Evolutionary conservation across 805 yeast species (phyloP), one percentile per base, ranked within the genome.

Genomic region (Zygosaccharomyces bisporus): DNA sequence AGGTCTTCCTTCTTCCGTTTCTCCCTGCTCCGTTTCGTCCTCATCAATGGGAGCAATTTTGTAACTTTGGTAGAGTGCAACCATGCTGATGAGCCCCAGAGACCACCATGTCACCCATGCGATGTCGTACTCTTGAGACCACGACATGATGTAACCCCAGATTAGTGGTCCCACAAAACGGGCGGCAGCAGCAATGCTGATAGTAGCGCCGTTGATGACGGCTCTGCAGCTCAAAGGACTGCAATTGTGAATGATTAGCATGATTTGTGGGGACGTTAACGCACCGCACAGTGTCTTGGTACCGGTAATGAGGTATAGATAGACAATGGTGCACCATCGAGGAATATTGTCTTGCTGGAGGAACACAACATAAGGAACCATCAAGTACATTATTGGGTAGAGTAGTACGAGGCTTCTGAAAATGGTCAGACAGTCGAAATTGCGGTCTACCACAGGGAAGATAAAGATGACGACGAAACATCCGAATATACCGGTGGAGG

Each of bases 151-250:
- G 43, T 50, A 64, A 4, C 85, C 85, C 80, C 82, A 79, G 1
- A 67, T 24, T 6, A 79, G 56, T 0, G 86, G 86, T 3, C 79
- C 85, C 0, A 74, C 35, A 42, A 75, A 79, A 51, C 86, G 63
- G 0, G 84, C 81, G 27, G 75, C 59, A 1, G 86, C 73, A 14
- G 75, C 62, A 30, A 73, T 67, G 32, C 80, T 73, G 58, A 79
- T 71, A 3, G 80, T 69, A 13, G 77, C 70, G 10, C 82, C 81
- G 55, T 81, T 81, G 44, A 81, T 71, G 52, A 76, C 71, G 1
- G 83, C 83, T 39, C 83, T 68, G 50, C 79, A 74, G 48, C 73
- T 67, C 17, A 77, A 70, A 9, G 73, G 73, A 1, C 83, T 71
- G 5, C 77, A 73, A 39, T 80, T 68, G 58, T 78, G 83, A 27